Conservation (phyloP, 2,329 filamentous ascomycete genomes). For the Ophiostoma ulmi region DNA sequence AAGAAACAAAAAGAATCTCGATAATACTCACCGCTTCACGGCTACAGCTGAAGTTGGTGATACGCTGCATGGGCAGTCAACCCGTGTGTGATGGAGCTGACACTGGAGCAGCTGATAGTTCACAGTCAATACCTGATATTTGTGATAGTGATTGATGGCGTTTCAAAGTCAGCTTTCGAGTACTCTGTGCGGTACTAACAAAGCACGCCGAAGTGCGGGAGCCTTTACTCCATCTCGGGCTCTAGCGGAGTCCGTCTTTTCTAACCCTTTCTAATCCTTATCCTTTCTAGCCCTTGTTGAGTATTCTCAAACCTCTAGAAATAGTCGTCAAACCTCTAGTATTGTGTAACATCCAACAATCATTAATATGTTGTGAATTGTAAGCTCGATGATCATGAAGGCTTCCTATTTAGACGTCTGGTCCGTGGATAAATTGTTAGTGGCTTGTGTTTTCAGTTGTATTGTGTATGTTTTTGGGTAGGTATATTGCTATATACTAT, state of each 20-base stretch:
- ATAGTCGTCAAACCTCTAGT: too few species aligned
- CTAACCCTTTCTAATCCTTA: neutral
- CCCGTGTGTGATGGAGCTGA: neutral
- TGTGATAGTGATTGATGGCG: constrained; percentile 6
- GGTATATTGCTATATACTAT: neutral
- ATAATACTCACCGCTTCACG: neutral
- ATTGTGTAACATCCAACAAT: too few species aligned
- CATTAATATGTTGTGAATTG: too few species aligned
- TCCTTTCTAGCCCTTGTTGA: too few species aligned
- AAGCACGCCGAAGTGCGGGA: neutral
- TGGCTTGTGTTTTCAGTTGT: neutral
- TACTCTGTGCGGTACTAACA: neutral
- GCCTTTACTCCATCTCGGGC: neutral
- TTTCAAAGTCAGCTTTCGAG: neutral
- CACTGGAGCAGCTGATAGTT: neutral
- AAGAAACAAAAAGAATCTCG: neutral
- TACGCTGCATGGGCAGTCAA: too few species aligned
- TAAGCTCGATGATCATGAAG: neutral
- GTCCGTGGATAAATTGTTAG: neutral
- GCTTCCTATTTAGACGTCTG: neutral
- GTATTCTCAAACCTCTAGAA: too few species aligned
- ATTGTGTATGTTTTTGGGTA: neutral
- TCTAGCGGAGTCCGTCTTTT: neutral
- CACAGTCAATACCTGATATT: too few species aligned
- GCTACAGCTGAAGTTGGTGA: neutral